Evolutionary conservation across 371 early-diverging fungal genomes (phyloP).

Genomic region (Rhizopus microsporus): DNA sequence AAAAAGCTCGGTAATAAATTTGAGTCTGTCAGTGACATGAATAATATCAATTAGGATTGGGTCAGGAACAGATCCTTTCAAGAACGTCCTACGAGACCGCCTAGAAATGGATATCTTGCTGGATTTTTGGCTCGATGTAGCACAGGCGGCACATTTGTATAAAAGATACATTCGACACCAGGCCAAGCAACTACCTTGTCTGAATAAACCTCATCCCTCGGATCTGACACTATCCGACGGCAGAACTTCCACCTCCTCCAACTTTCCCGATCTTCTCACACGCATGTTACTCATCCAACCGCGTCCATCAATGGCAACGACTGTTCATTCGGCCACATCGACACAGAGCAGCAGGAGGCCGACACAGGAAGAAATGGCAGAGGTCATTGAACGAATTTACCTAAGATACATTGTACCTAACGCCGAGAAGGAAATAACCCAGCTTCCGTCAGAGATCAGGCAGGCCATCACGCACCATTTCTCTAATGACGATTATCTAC

Average conservation of each 20-base stretch:
- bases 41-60: no score
- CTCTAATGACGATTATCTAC: constrained; percentile 7
- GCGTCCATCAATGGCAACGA: constrained; percentile 20
- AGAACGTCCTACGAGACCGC: constrained; percentile 60
- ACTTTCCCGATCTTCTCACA: constrained; percentile 7
- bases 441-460: constrained; percentile 38
- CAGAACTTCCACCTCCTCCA: constrained; percentile 4
- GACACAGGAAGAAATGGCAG: constrained; percentile 51
- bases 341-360: constrained; percentile 15
- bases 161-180: constrained; percentile 42
- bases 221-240: constrained; percentile 7
- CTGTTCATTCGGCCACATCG: constrained; percentile 7
- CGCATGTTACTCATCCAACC: constrained; percentile 20
- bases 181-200: constrained; percentile 1
- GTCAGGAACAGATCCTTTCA: no score
- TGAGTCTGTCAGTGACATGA: no score
- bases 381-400: constrained; percentile 59
- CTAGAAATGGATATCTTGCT: constrained; percentile 52
- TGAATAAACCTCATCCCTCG: background rate
- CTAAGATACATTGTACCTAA: constrained; percentile 55
- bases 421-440: constrained; percentile 54
- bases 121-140: constrained; percentile 72
- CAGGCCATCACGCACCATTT: constrained; percentile 31
- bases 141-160: constrained; percentile 60
- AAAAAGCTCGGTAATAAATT: no score